A percentile compares a stretch with the other conserved stretches of the same genome.
These are phyloP conservation scores for Thinopyrum elongatum DNA, from an alignment of 176 grass and related monocot species.

Conservation along the genomic window DNA sequence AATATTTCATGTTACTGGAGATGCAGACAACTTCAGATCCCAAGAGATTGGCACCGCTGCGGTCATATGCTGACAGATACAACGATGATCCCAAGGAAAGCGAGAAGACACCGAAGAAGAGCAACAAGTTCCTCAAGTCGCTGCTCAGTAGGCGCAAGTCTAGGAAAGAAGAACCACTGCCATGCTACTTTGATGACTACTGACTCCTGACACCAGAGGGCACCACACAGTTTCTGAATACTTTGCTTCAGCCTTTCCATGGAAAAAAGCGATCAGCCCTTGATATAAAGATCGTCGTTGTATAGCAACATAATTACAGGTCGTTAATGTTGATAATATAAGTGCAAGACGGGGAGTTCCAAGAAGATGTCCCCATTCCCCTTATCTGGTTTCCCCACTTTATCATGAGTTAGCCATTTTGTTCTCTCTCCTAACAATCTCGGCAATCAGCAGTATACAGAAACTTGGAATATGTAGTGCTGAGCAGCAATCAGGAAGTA, in stretches of 20 bases:
- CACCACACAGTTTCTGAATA: not conserved
- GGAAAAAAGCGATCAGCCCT: not conserved
- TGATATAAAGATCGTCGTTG: constrained; percentile 14
- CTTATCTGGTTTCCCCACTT: not conserved
- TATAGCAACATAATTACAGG: constrained; percentile 14
- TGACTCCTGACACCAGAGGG: not conserved
- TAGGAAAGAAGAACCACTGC: constrained; percentile 69
- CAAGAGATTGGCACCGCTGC: constrained; percentile 61
- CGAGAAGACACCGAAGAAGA: constrained; percentile 68
- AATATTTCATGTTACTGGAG: constrained; percentile 5
- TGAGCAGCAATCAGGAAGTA: not conserved
- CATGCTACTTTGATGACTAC: not conserved
- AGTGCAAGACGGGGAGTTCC: not conserved
- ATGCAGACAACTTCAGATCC: constrained; percentile 36
- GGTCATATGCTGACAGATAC: constrained; percentile 62
- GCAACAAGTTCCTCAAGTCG: constrained; percentile 78
- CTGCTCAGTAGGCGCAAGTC: constrained; percentile 93
- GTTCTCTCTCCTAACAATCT: not conserved
- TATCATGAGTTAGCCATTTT: not conserved
- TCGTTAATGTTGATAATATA: constrained; percentile 4
- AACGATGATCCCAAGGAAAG: constrained; percentile 40
- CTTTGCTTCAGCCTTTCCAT: not conserved
- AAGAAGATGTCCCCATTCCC: not conserved
- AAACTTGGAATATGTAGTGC: not conserved
- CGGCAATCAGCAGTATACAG: not conserved